Evolutionary conservation across 352 stramenopile species (phyloP), one percentile per base, ranked within the genome.

Genomic region (Globisporangium takayamanum): DNA sequence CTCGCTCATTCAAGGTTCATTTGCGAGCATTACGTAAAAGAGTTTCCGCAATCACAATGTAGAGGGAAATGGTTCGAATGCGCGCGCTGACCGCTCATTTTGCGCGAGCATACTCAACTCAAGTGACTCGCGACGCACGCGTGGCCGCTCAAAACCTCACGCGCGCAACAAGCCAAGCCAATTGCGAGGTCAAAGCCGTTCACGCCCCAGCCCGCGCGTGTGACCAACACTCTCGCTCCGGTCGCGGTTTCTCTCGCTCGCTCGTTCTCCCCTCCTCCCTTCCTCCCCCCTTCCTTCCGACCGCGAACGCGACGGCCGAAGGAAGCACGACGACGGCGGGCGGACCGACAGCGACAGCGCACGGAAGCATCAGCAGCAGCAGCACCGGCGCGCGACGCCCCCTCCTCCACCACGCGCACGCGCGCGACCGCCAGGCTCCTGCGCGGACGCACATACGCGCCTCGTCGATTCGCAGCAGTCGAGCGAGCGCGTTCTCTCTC

Each of bases 171-270:
- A 3, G 14, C 5, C 14, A 5, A 46, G 16, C 41, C 33, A 39
- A 39, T 39, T 56, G 18, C 26, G 39, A 56, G 51, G n/a, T 56
- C 51, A 56, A 47, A 36, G 18, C 51, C 52, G 61, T 50, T 48
- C 45, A 52, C 53, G 14, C 63, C 25, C 30, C 64, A 36, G 71
- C 46, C 74, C 59, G 63, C 25, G 60, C 47, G 53, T 59, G 55
- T 60, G 64, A 74, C 44, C 55, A 60, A 33, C 44, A 60, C 47
- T 60, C 44, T 39, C 33, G 22, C 22, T 22, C 22, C 22, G 22
- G 22, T 22, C 22, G 48, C 28, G 11, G 16, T 39, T 15, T 33
- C 22, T 41, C 18, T 41, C 46, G 11, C 18, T 41, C 46, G 11
- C 16, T 22, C 5, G 45, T 28, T 41, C 22, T 52, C 42, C 45